Evolutionary conservation across 257 asterid species (phyloP), one percentile per base, ranked within the genome.

Genomic region (Salvia hispanica): DNA sequence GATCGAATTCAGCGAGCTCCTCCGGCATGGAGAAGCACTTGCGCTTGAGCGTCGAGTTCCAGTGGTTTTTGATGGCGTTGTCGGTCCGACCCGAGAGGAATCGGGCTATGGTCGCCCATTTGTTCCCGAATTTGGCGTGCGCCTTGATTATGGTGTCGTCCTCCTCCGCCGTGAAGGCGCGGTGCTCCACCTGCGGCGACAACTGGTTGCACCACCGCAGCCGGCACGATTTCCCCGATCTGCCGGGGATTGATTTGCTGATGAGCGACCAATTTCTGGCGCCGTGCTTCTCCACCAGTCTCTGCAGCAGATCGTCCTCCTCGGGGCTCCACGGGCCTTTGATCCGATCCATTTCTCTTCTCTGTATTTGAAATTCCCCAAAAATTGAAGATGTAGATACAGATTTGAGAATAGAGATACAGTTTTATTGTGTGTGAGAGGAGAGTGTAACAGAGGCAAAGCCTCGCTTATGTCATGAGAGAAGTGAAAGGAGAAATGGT

Each of bases 121-220:
- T 78, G 74, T 78, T 78, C 11, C 82, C 79, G 15, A 70, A 70
- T 55, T 70, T 70, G 13, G 76, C 50, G 25, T 74, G 83, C 9
- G 83, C 83, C 66, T 70, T 53, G 6, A 79, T 40, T 28, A 79
- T 78, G 13, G 74, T 59, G 47, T 78, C 76, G 65, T 79, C 83
- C 4, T 79, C 80, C 2, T 71, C 71, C 21, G 78, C n/a, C 59
- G 76, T 50, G 21, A 79, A 75, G 3, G 80, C 42, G n/a, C 83
- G 76, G 3, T 75, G 83, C 77, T 74, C 80, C 75, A 78, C 83
- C 75, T 78, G 74, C 0, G 84, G 84, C 46, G 81, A 79, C 1
- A 79, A 76, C 81, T 79, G 84, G 72, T 79, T 79, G 61, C 84
- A 79, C 84, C 84, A 79, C 34, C 84, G 84, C 37, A 79, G 76